phyloP scores from a whole-genome alignment of 805 yeast genomes.

The Saccharomyces paradoxus region DNA sequence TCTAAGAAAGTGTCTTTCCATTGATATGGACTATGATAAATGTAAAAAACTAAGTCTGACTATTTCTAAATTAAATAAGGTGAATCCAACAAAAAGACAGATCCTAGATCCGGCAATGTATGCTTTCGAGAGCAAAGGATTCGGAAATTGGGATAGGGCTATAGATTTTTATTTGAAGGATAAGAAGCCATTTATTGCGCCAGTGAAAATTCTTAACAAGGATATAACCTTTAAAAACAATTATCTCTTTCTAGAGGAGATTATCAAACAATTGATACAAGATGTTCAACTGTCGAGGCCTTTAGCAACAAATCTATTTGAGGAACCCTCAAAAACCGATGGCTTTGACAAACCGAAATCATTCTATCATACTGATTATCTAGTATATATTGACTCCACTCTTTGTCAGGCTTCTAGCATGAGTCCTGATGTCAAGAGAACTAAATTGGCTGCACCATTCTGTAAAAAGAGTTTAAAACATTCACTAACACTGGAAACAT shows the following conservation, averaged over 20 bases:
- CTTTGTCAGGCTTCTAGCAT: conserved; percentile 19
- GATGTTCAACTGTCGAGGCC: neutral
- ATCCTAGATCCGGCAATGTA: conserved; percentile 40
- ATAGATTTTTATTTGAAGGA: conserved; percentile 37
- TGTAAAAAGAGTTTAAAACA: conserved; percentile 18
- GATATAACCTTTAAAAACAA: conserved; percentile 12
- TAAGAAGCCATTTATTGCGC: conserved; percentile 32
- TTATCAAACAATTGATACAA: neutral
- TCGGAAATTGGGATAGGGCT: conserved; percentile 27
- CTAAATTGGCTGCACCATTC: conserved; percentile 7
- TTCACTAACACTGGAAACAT: conserved; percentile 12
- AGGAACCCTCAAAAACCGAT: conserved; percentile 2
- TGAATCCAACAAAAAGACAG: conserved; percentile 32
- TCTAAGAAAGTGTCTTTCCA: conserved; percentile 61
- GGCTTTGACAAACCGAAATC: neutral
- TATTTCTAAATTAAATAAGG: conserved; percentile 36
- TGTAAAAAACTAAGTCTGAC: conserved; percentile 54
- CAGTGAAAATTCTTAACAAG: neutral
- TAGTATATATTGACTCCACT: conserved; percentile 12
- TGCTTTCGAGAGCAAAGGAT: conserved; percentile 6
- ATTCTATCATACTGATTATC: conserved; percentile 10
- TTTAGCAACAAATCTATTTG: conserved; percentile 2
- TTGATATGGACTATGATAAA: conserved; percentile 60
- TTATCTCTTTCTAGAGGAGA: conserved; percentile 2
- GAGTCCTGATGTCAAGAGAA: conserved; percentile 2